Base-by-base conservation (phyloP, 1,284 basidiomycete genomes). In the Clitocybe nebularis region DNA sequence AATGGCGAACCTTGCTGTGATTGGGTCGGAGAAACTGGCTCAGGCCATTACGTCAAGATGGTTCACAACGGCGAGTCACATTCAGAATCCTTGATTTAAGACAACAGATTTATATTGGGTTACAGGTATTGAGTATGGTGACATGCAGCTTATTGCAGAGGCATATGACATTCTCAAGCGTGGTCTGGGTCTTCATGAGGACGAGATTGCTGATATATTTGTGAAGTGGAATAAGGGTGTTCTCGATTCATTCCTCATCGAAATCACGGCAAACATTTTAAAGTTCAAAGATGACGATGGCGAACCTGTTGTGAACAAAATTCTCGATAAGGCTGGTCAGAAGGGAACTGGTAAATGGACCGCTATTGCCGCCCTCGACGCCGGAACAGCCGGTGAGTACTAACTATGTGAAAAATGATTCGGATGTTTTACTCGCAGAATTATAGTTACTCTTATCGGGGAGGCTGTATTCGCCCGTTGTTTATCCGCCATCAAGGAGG, bases 301-400 rank as follows among this genome's bases (percentile, higher is more conserved):
- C 47, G 77, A 70, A 58, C 89, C 93, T 45, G 80, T 99, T 53
- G 82, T 99, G 52, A 77, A 74, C 61, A 99, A 99, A 75, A 96
- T 99, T 59, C 79, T 97, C 52, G 94, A 97, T 67, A 64, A 88
- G 61, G 96, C 96, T 51, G 96, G 95, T 46, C 96, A 99, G 70
- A 99, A 99, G 75, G 96, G 96, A 65, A 99, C 96, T 53, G 96
- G 96, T 47, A 99, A 99, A 73, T 99, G 96, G 96, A 99, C 96
- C 48, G 96, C 96, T 52, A 90, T 98, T 61, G 91, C 93, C 62
- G 96, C 96, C 49, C 85, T 99, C 53, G 96, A 99, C 60, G 86
- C 93, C 55, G 95, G 95, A 60, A 89, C 82, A 60, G 81, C 90
- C 49, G 87, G 87, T 87, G 51, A 49, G 78, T 48, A 43, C 42